Percentiles rank a stretch among this genome's conserved stretches.
phyloP scores from a whole-genome alignment of 1,139 yeast species.

The Saccharomyces hybrid region DNA sequence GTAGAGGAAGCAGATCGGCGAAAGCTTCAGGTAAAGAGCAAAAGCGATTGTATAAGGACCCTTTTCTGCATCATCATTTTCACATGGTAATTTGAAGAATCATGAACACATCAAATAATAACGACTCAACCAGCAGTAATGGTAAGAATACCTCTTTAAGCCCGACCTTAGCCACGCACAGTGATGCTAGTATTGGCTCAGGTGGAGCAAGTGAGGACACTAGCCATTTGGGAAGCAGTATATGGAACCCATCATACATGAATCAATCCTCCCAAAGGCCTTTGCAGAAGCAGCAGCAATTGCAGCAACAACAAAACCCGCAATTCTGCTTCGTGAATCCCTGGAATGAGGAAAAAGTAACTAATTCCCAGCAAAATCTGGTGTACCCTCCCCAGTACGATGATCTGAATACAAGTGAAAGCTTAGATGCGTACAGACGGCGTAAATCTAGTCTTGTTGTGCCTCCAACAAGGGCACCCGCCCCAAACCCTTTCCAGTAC shows the following conservation, averaged over 20 bases:
- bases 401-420: constrained; percentile 1
- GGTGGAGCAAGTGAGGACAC: not conserved
- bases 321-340: constrained; percentile 22
- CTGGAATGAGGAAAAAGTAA: constrained; percentile 19
- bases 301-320: constrained; percentile 10
- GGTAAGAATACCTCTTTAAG: not conserved
- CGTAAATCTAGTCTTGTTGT: constrained; percentile 30
- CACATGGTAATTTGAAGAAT: not conserved
- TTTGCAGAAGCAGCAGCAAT: constrained; percentile 15
- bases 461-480: constrained; percentile 43
- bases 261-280: constrained; percentile 14
- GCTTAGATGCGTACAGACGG: constrained; percentile 16
- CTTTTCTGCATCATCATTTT: not conserved
- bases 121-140: not conserved
- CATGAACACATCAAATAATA: not conserved
- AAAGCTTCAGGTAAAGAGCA: not conserved
- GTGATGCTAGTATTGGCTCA: not conserved
- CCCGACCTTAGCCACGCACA: not conserved
- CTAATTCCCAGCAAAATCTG: constrained; percentile 13
- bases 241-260: constrained; percentile 16
- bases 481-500: constrained; percentile 37
- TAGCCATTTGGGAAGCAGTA: not conserved
- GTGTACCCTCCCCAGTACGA: constrained; percentile 4
- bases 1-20: too few relatives aligned
- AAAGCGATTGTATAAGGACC: not conserved